Percentiles rank a stretch among this genome's conserved stretches.
These are phyloP conservation scores for Taiwanofungus camphoratus DNA, from an alignment of 1,284 basidiomycete genomes.

Conservation along the genomic window DNA sequence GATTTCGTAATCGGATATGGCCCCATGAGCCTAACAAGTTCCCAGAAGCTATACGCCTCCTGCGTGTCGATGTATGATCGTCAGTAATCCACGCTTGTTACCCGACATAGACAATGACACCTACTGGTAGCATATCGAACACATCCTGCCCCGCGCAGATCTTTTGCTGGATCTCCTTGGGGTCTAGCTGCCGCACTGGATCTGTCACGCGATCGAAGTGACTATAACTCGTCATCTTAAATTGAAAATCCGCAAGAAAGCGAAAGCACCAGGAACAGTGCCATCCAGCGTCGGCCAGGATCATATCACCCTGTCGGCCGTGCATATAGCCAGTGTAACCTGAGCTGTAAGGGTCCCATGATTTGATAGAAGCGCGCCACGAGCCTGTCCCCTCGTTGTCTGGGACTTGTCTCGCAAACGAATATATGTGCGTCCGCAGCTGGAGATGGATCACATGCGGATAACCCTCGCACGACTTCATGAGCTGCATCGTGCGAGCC, in stretches of 20 bases:
- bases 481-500: conserved; percentile 46
- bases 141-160: conserved; percentile 62
- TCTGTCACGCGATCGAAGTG: conserved; percentile 61
- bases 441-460: conserved; percentile 56
- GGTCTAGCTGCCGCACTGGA: conserved; percentile 28
- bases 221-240: conserved; percentile 60
- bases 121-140: conserved; percentile 53
- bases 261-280: conserved; percentile 64
- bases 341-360: conserved; percentile 37
- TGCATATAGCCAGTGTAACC: conserved; percentile 41
- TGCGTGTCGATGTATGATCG: neutral
- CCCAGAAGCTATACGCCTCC: conserved; percentile 2
- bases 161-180: conserved; percentile 42
- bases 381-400: conserved; percentile 40
- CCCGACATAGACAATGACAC: neutral
- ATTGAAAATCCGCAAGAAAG: conserved; percentile 50
- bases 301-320: conserved; percentile 44
- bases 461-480: conserved; percentile 50
- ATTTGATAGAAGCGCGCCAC: conserved; percentile 51
- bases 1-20: neutral
- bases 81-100: neutral
- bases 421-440: conserved; percentile 64
- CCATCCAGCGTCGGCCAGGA: conserved; percentile 60
- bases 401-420: conserved; percentile 14
- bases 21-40: neutral